These are phyloP conservation scores for Punctularia strigosozonata DNA, from an alignment of 768 basidiomycete genomes.

Conservation along the genomic window DNA sequence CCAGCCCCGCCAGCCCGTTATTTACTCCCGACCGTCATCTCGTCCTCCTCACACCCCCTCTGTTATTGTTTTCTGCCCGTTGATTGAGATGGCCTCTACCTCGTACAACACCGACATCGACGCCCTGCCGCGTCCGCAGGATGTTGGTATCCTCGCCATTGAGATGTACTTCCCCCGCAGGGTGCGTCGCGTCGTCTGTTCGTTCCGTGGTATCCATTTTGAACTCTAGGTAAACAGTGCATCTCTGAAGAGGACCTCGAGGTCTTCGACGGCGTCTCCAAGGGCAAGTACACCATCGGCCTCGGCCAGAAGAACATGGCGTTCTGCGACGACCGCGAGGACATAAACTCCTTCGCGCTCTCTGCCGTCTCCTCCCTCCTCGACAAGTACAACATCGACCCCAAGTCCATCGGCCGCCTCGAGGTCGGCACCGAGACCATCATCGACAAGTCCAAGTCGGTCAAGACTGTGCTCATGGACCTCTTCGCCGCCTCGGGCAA, in stretches of 20 bases:
- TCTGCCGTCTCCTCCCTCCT: conserved; percentile 91
- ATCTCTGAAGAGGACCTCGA: conserved; percentile 94
- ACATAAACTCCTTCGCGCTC: conserved; percentile 96
- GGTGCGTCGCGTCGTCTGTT: conserved; percentile 31
- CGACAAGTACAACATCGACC: conserved; percentile 92
- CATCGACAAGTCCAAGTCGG: conserved; percentile 98
- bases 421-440: conserved; percentile 99
- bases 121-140: conserved; percentile 66
- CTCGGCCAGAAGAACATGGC: conserved; percentile 98
- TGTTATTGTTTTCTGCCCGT: too few species aligned
- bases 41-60: too few species aligned
- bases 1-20: too few species aligned
- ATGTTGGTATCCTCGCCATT: conserved; percentile 89
- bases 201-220: conserved; percentile 2
- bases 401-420: conserved; percentile 91
- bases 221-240: conserved; percentile 40
- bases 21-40: too few species aligned
- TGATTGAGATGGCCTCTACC: too few species aligned
- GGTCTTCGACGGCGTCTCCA: conserved; percentile 83
- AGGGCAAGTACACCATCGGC: conserved; percentile 98
- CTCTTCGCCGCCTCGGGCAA: conserved; percentile 90
- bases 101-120: too few species aligned
- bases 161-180: conserved; percentile 96
- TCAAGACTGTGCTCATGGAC: conserved; percentile 98
- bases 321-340: conserved; percentile 96